Percentiles rank a stretch among this genome's conserved stretches.
These are phyloP conservation scores for Phytophthora constricta DNA, from an alignment of 352 stramenopile species.

Conservation along the genomic window DNA sequence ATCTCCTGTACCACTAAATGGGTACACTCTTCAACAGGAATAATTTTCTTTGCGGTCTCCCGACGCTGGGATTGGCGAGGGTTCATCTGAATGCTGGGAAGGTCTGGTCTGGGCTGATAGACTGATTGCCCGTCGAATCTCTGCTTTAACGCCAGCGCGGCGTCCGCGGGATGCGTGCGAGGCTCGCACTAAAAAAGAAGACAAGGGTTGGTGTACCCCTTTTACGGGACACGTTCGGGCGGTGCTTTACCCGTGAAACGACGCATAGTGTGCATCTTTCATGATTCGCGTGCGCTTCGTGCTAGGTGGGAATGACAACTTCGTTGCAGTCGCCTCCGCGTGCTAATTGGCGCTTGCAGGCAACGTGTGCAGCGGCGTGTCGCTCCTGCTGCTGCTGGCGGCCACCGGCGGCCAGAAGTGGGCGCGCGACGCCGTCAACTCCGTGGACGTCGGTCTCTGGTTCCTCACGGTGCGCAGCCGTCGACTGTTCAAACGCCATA, in stretches of 20 bases:
- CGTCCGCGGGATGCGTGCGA: no score
- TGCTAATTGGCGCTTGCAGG: slow-evolving; percentile 33
- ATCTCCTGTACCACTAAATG: no score
- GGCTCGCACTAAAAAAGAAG: no score
- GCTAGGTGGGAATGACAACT: slow-evolving; percentile 36
- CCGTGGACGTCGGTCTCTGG: slow-evolving; percentile 79
- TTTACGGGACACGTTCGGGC: no score
- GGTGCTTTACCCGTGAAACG: slow-evolving; percentile 16
- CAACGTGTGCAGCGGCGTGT: slow-evolving; percentile 54
- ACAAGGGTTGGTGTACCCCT: no score
- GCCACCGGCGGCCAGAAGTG: slow-evolving; percentile 57
- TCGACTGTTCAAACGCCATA: neutral
- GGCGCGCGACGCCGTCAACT: slow-evolving; percentile 72
- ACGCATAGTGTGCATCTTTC: slow-evolving; percentile 22
- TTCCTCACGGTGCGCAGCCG: slow-evolving; percentile 50
- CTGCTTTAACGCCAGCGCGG: no score
- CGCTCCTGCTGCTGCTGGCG: slow-evolving; percentile 57
- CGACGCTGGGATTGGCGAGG: no score
- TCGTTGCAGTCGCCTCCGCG: neutral
- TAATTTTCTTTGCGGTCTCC: no score
- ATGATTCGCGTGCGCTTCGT: slow-evolving; percentile 49
- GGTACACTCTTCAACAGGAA: no score
- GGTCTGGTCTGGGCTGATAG: no score
- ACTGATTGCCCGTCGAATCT: no score
- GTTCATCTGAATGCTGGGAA: no score